Percentiles rank a stretch among this genome's conserved stretches.
Conservation (phyloP, 768 basidiomycete genomes). For the Boletus sp. region DNA sequence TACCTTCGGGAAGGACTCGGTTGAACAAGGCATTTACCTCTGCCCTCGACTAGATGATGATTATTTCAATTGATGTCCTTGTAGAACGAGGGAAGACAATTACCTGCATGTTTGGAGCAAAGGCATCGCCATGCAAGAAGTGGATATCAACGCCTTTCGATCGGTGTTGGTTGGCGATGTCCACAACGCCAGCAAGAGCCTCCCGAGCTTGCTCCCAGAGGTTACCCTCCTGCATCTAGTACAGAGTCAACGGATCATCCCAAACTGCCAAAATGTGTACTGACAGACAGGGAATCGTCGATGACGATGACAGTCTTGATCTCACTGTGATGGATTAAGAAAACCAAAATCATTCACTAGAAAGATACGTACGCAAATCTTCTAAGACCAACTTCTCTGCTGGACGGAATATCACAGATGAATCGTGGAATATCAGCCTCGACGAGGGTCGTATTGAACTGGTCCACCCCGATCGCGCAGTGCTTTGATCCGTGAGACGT, state of each 20-base stretch:
- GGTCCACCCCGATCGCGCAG: too few relatives aligned
- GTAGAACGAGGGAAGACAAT: background rate
- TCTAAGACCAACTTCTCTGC: background rate
- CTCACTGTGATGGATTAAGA: background rate
- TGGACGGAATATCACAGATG: too few relatives aligned
- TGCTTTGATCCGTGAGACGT: background rate
- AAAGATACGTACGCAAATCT: background rate
- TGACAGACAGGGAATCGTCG: background rate
- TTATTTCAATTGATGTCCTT: background rate
- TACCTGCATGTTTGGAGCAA: constrained; percentile 28
- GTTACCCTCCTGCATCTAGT: constrained; percentile 38
- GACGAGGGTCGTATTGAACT: too few relatives aligned
- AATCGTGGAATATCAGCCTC: too few relatives aligned
- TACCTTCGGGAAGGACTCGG: constrained; percentile 22
- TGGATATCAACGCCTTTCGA: constrained; percentile 40
- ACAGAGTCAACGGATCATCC: background rate
- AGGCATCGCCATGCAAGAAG: constrained; percentile 38
- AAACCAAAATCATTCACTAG: background rate
- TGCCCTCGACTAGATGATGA: constrained; percentile 18
- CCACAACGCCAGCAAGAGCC: constrained; percentile 21
- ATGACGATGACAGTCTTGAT: background rate
- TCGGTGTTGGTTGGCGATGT: constrained; percentile 23
- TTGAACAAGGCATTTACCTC: too few relatives aligned
- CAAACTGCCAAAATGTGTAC: background rate
- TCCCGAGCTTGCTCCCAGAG: constrained; percentile 40